phyloP scores from a whole-genome alignment of 2,329 filamentous ascomycete genomes.

The Cladophialophora chaetospira region DNA sequence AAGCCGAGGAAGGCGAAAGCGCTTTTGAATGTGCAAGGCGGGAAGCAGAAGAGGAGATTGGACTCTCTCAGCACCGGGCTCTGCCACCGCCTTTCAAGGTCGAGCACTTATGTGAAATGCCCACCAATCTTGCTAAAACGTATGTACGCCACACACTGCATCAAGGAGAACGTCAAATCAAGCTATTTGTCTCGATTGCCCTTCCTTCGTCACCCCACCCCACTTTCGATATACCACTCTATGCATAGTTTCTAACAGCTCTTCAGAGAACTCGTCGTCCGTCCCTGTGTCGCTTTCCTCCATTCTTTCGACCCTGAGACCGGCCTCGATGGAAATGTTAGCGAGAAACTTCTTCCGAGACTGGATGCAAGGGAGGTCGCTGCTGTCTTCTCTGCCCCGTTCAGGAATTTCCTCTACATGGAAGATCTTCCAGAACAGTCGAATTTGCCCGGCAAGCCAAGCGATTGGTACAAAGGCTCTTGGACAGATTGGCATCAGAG shows the following conservation, averaged over 20 bases:
- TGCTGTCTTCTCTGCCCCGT: conserved; percentile 87
- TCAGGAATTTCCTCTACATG: conserved; percentile 74
- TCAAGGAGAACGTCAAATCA: background rate
- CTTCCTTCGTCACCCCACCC: background rate
- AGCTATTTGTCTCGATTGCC: background rate
- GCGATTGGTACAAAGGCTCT: conserved; percentile 79
- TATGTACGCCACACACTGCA: background rate
- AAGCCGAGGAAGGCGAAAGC: conserved; percentile 56
- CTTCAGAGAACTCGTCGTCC: conserved; percentile 63
- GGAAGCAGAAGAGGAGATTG: conserved; percentile 92
- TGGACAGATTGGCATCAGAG: conserved; percentile 80
- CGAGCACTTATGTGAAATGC: conserved; percentile 84
- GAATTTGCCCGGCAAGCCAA: conserved; percentile 49
- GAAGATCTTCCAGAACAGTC: conserved; percentile 56
- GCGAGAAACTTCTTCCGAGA: conserved; percentile 73
- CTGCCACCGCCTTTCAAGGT: conserved; percentile 78
- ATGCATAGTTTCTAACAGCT: background rate
- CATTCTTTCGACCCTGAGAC: conserved; percentile 59
- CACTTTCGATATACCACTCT: background rate
- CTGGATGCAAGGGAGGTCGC: conserved; percentile 90
- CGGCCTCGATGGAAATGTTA: conserved; percentile 55
- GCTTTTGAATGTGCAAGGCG: conserved; percentile 80
- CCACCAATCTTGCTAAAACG: conserved; percentile 59
- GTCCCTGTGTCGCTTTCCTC: conserved; percentile 76
- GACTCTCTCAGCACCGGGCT: conserved; percentile 68